These are phyloP conservation scores for Curvularia hawaiiensis DNA, from an alignment of 2,329 filamentous ascomycete genomes.

Conservation along the genomic window DNA sequence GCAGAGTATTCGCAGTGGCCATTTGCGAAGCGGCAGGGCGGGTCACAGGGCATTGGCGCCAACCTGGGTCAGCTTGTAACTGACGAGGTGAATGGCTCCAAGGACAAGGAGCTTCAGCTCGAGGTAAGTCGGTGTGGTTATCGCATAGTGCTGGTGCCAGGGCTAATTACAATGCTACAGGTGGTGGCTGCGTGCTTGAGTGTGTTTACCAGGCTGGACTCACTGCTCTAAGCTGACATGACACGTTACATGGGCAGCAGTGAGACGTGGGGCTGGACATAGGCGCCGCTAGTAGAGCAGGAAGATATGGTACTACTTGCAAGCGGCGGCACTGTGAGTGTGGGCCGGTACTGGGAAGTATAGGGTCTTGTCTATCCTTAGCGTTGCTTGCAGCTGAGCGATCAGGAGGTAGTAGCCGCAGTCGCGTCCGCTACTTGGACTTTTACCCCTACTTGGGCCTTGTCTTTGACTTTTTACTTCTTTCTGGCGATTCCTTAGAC, in stretches of 20 bases:
- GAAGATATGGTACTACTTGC: constrained; percentile 7
- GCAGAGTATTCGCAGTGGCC: constrained; percentile 98
- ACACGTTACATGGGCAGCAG: constrained; percentile 6
- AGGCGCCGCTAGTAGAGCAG: constrained; percentile 14
- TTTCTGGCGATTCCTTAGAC: constrained; percentile 22
- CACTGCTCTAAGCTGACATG: constrained; percentile 70
- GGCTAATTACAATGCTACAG: constrained; percentile 47
- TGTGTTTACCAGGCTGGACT: constrained; percentile 97
- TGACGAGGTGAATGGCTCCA: constrained; percentile 84
- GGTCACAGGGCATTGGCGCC: constrained; percentile 83
- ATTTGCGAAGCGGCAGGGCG: constrained; percentile 79
- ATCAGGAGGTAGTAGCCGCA: constrained; percentile 18
- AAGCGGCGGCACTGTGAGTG: constrained; percentile 11
- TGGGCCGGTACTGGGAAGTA: constrained; percentile 12
- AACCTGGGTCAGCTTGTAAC: constrained; percentile 86
- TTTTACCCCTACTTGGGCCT: neutral
- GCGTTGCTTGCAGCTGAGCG: constrained; percentile 34
- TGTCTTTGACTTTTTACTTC: constrained; percentile 1
- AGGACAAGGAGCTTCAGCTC: constrained; percentile 94
- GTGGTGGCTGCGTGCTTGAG: constrained; percentile 93
- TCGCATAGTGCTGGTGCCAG: neutral
- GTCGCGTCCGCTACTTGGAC: constrained; percentile 5
- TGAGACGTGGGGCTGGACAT: constrained; percentile 15
- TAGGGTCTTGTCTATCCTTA: constrained; percentile 31
- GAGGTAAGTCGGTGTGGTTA: constrained; percentile 66